Evolutionary conservation across 1,284 basidiomycete species (phyloP).

Genomic region (Inonotus hispidus): DNA sequence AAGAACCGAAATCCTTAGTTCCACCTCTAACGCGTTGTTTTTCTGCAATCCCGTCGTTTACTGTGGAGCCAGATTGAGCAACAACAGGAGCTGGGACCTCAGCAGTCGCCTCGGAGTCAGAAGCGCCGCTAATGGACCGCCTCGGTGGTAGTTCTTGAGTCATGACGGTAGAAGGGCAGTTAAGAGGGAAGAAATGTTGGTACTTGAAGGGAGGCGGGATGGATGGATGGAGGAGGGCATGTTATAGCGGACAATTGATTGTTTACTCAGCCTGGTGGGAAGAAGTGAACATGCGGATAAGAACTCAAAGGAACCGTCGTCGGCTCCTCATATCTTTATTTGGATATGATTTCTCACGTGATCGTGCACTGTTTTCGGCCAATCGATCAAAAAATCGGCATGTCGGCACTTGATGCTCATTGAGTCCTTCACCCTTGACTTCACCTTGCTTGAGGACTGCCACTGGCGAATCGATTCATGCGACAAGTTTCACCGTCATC

Average conservation of each 20-base stretch:
- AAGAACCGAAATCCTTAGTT: conserved; percentile 28
- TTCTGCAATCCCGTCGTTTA: neutral
- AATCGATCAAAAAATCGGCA: no score
- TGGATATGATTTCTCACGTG: neutral
- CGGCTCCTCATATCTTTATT: neutral
- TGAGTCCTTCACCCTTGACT: no score
- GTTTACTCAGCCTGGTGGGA: neutral
- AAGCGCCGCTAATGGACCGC: neutral
- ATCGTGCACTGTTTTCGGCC: neutral
- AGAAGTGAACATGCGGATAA: neutral
- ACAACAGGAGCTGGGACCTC: neutral
- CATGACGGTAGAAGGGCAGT: neutral
- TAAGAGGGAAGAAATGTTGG: neutral
- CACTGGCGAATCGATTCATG: no score
- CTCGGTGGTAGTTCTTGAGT: neutral
- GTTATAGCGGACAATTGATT: neutral
- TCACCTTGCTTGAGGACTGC: no score
- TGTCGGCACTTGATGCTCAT: no score
- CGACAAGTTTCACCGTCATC: no score
- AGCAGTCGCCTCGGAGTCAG: neutral
- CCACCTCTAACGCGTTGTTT: conserved; percentile 8
- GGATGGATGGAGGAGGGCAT: neutral
- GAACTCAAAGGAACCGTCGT: no score
- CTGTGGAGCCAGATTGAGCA: neutral
- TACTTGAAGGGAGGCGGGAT: no score